Evolutionary conservation across 1,284 basidiomycete genomes (phyloP), one percentile per base, ranked within the genome.

Genomic region (Marasmius tenuissimus): DNA sequence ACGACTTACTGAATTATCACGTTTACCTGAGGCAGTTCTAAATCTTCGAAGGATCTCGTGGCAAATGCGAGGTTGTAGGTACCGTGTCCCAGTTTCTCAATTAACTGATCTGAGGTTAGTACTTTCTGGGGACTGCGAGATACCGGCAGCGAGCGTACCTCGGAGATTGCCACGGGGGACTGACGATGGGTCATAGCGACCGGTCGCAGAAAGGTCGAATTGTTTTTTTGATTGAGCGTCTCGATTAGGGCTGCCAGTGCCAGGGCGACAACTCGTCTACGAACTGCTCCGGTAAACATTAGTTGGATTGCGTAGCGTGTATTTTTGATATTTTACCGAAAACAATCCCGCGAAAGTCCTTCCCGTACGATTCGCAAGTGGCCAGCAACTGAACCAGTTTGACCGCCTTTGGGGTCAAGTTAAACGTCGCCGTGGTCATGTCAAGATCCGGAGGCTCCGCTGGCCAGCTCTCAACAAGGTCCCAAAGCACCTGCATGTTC

Each of bases 341-440:
- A 34, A 92, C 71, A 35, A 92, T 78, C 12, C 83, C 87, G 49
- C 88, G 81, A 68, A 92, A 91, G 1, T 70, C 67, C 56, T 83
- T 79, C 7, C 82, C 84, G 47, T 83, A 77, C 14, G 77, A 71
- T 59, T 78, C 75, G 68, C 81, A 87, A 3, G 81, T 76, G 57
- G 80, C 80, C 50, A 92, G 73, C 51, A 85, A 71, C 59, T 89
- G 79, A 4, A 88, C 73, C 16, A 92, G 69, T 65, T 78, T 82
- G 38, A 80, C 68, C 60, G 91, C 84, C 64, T 92, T 91, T 0
- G 84, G 82, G 0, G 85, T 83, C 14, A 89, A 79, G 66, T 91
- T 91, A 69, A 84, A 85, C 6, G 80, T 77, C 57, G 74, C 72
- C 3, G 87, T 87, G 18, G 73, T 76, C 1, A 77, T 65, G 65